These are phyloP conservation scores for Dothiorella sarmentorum DNA, from an alignment of 2,329 filamentous ascomycete species.

Conservation along the genomic window DNA sequence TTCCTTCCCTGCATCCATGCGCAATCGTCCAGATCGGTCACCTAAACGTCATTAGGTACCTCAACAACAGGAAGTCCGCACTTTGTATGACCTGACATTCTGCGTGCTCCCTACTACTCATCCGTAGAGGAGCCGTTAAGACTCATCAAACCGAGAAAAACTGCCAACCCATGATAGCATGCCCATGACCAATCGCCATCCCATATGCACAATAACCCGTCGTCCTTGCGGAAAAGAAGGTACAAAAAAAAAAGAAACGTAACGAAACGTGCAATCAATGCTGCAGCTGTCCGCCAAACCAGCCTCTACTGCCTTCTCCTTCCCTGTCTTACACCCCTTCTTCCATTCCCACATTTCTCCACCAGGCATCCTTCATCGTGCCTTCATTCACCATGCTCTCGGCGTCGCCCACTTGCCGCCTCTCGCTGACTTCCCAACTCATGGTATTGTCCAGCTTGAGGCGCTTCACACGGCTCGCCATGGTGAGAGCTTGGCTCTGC, in stretches of 20 bases:
- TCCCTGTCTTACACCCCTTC: slow-evolving; percentile 2
- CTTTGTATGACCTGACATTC: slow-evolving; percentile 13
- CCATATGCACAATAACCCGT: slow-evolving; percentile 8
- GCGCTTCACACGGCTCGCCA: slow-evolving; percentile 54
- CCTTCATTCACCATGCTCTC: slow-evolving; percentile 65
- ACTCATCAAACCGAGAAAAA: background rate
- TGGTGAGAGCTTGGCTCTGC: slow-evolving; percentile 25
- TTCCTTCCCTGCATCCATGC: background rate
- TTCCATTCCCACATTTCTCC: slow-evolving; percentile 49
- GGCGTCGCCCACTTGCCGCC: slow-evolving; percentile 86
- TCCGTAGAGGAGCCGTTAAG: background rate
- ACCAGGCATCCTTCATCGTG: slow-evolving; percentile 35
- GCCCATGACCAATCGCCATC: slow-evolving; percentile 9
- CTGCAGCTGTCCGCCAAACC: background rate
- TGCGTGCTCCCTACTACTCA: background rate
- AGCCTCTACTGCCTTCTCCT: background rate
- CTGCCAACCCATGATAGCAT: slow-evolving; percentile 1
- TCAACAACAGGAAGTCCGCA: background rate
- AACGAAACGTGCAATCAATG: background rate
- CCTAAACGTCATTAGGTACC: background rate
- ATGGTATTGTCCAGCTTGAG: slow-evolving; percentile 56
- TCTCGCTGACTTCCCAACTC: slow-evolving; percentile 70
- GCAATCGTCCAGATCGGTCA: background rate
- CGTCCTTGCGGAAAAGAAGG: background rate
- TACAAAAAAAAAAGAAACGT: background rate